Evolutionary conservation across 2,329 filamentous ascomycete genomes (phyloP), one percentile per base, ranked within the genome.

Genomic region (Aspergillus spinulosporus): DNA sequence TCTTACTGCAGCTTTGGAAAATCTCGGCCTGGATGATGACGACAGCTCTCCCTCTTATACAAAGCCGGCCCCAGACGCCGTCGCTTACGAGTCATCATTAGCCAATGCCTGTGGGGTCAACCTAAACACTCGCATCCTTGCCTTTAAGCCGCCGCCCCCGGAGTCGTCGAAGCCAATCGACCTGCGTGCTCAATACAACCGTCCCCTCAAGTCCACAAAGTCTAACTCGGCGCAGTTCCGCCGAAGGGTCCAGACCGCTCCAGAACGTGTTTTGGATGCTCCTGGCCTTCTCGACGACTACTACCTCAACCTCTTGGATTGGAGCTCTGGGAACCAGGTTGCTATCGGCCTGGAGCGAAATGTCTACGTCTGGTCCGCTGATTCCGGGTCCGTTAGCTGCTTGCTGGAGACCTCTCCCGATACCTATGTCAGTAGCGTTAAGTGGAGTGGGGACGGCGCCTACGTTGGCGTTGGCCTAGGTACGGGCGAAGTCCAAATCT

Each of bases 151-250:
- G 53, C 92, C 93, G 2, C 85, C 94, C 12, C 94, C 94, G 3
- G 94, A 97, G 79, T 97, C 94, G 5, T 96, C 92, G 34, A 97
- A 96, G 83, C 94, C 94, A 37, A 96, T 99, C 71, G 94, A 99
- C 73, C 87, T 99, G 60, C 89, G 94, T 57, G 90, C 94, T 60
- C 94, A 99, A 74, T 99, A 99, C 84, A 99, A 97, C 82, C 88
- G 94, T 59, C 94, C 94, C 36, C 83, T 99, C 61, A 97, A 91
- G 82, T 81, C 89, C 15, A 82, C 87, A 59, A 87, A 80, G 60
- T 80, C 88, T 26, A 82, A 84, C 68, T 88, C 90, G 48, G 90
- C 92, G 32, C 92, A 97, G 74, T 92, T 92, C 76, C 88, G 92
- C 63, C 89, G 94, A 61, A 90, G 93, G 66, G 91, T 99, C 58